Conservation (phyloP, 768 basidiomycete species). For the Daedaleopsis nitida region DNA sequence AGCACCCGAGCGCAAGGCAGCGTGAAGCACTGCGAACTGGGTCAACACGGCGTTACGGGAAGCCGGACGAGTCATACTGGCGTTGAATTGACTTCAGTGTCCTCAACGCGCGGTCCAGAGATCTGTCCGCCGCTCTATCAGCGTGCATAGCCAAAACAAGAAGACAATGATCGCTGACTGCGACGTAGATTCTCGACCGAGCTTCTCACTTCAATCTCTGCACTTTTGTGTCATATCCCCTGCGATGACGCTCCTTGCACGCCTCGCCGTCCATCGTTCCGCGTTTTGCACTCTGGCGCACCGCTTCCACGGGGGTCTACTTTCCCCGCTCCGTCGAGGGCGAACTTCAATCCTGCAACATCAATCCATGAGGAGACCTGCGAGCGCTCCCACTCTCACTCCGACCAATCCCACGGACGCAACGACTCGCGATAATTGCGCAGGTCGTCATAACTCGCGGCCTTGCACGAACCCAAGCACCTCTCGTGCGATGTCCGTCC, state of each 20-base stretch:
- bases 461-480: slow-evolving; percentile 11
- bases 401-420: slow-evolving; percentile 1
- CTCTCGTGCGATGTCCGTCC: slow-evolving; percentile 1
- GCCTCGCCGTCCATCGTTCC: slow-evolving; percentile 18
- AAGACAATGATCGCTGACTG: background rate
- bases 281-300: background rate
- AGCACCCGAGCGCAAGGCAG: too few relatives aligned
- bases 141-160: too few relatives aligned
- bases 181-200: slow-evolving; percentile 43
- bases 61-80: too few relatives aligned
- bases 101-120: too few relatives aligned
- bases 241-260: slow-evolving; percentile 71
- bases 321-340: slow-evolving; percentile 67
- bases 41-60: too few relatives aligned
- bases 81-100: too few relatives aligned
- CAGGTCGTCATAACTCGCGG: slow-evolving; percentile 6
- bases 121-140: too few relatives aligned
- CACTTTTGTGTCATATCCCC: slow-evolving; percentile 64
- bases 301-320: slow-evolving; percentile 62
- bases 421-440: slow-evolving; percentile 18
- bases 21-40: too few relatives aligned
- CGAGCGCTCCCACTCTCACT: too few relatives aligned
- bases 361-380: slow-evolving; percentile 23
- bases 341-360: slow-evolving; percentile 26
- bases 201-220: slow-evolving; percentile 57